Percentiles rank a stretch among this genome's conserved stretches.
Evolutionary conservation across 225 moss, liverwort and hornwort genomes (phyloP).

Genomic region (Neckera pumila): DNA sequence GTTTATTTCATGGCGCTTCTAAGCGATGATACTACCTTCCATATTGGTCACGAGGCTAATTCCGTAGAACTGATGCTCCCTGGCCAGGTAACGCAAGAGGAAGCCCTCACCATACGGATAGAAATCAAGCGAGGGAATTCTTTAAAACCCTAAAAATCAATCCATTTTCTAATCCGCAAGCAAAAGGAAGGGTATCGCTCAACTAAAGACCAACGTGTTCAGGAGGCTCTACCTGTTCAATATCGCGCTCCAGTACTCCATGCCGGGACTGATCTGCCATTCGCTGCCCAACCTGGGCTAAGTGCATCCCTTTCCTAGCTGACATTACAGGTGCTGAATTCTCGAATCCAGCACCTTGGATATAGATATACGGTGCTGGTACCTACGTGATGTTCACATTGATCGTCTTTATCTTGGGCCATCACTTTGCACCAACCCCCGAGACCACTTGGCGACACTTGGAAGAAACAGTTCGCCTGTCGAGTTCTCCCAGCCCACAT

Average conservation of each 20-base stretch:
- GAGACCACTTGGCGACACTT: not conserved
- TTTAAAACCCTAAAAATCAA: not conserved
- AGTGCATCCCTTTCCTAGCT: constrained; percentile 34
- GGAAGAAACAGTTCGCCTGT: not conserved
- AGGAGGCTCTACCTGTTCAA: constrained; percentile 36
- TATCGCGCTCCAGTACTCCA: constrained; percentile 52
- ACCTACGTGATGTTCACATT: not conserved
- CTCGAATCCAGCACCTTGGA: constrained; percentile 7
- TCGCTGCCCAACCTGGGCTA: constrained; percentile 41
- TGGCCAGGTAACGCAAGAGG: not conserved
- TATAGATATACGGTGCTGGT: not conserved
- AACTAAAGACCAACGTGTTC: not conserved
- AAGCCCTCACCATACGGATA: not conserved
- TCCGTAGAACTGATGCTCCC: not conserved
- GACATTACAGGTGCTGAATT: constrained; percentile 13
- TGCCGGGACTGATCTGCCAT: constrained; percentile 57
- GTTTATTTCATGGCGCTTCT: not conserved
- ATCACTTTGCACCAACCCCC: constrained; percentile 13
- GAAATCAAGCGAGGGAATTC: not conserved
- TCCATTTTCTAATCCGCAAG: not conserved
- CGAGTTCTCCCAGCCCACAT: not conserved
- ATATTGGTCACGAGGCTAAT: not conserved
- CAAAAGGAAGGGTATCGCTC: not conserved
- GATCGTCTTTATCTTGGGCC: constrained; percentile 11
- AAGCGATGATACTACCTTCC: not conserved